Base-by-base conservation (phyloP, 2,329 filamentous ascomycete genomes). In the Trichoderma lentiforme region DNA sequence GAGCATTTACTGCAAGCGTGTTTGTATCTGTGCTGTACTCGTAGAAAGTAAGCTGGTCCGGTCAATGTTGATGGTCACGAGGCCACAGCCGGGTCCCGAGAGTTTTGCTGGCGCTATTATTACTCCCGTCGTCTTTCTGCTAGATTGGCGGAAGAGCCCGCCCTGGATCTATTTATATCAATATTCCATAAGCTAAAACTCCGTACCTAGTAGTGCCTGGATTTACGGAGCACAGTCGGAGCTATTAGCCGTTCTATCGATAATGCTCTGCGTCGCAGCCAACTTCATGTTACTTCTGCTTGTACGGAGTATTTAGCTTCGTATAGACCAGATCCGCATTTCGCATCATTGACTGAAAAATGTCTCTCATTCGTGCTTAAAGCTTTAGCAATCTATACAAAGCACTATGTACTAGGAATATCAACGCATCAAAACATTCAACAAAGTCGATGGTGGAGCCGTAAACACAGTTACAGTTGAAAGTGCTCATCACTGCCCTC, bases 71-170 rank as follows among this genome's bases (percentile, higher is more conserved):
- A n/a, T 39, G 65, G 65, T 68, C 65, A 68, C 56, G 65, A 68
- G 65, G 65, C 36, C 65, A 24, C 34, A 68, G 65, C 65, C 65
- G 64, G 39, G 26, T 60, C 36, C 56, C 26, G 65, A 39, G 26
- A 60, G 57, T 60, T 43, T 43, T 68, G 36, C 21, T 60, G 65
- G 53, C 56, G 28, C 65, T 43, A 58, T 53, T 12, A 12, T 53
- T 51, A n/a, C 43, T 51, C 30, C 21, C 15, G 18, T n/a, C 47
- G 39, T n/a, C 30, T 30, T 60, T 60, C 26, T 15, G 18, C 28
- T 60, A 60, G 36, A 32, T 47, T 68, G 39, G 14, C 65, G 28
- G 32, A 51, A 68, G 36, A 68, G 56, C 36, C 56, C 65, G 56
- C 26, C 56, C 6, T 18, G 26, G 6, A 43, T 60, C 65, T 68